Percentiles rank a stretch among this genome's conserved stretches.
Evolutionary conservation across 164 flowering plant genomes (phyloP).

Genomic region (Chloranthus sessilifolius): DNA sequence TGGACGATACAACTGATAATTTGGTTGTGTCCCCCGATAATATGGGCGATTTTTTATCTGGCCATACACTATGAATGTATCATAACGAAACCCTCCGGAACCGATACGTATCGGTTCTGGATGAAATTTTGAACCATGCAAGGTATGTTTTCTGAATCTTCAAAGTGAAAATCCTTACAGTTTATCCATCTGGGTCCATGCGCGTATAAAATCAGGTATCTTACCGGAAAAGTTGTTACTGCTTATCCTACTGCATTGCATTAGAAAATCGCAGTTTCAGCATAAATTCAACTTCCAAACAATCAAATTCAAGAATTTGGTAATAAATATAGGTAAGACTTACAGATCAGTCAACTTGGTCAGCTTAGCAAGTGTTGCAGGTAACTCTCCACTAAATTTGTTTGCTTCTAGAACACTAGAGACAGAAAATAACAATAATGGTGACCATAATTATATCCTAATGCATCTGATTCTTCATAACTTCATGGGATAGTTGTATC

Average conservation of each 20-base stretch:
- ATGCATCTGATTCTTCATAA: no score
- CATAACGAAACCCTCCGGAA: no score
- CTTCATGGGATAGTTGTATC: no score
- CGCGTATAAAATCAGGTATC: constrained; percentile 68
- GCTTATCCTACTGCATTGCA: constrained; percentile 59
- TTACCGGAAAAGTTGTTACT: constrained; percentile 58
- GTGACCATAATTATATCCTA: no score
- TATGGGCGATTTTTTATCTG: no score
- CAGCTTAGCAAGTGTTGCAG: constrained; percentile 42
- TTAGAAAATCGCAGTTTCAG: constrained; percentile 1
- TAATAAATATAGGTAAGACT: constrained; percentile 30
- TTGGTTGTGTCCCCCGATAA: no score
- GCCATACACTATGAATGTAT: no score
- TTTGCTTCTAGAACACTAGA: constrained; percentile 61
- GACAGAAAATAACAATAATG: no score
- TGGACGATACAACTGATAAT: no score
- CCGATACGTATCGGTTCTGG: no score
- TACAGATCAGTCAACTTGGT: constrained; percentile 56
- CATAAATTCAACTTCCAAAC: background rate
- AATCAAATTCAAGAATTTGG: no score
- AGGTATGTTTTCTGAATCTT: background rate
- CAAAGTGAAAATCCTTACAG: constrained; percentile 37
- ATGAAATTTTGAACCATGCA: no score
- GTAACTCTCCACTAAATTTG: constrained; percentile 58
- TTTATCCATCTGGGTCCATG: constrained; percentile 46